Percentiles rank a stretch among this genome's conserved stretches.
These are phyloP conservation scores for Volvox africanus DNA, from an alignment of 139 green algal genomes.

Conservation along the genomic window DNA sequence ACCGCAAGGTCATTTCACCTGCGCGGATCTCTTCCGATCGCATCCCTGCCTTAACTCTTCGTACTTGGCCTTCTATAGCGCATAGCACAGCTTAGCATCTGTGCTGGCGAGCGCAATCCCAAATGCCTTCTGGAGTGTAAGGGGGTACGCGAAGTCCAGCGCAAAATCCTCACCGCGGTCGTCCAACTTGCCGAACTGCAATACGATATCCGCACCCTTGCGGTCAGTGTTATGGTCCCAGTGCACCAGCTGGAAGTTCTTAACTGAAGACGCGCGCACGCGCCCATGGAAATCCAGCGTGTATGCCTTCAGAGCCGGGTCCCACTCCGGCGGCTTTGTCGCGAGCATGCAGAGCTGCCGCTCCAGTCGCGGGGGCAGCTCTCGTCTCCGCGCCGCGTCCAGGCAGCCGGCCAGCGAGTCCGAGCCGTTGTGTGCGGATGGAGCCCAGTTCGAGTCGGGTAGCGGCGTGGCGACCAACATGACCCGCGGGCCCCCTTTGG, in stretches of 20 bases:
- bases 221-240: conserved; percentile 76
- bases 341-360: conserved; percentile 61
- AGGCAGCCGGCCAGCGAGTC: conserved; percentile 56
- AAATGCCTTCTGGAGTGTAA: conserved; percentile 88
- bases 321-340: conserved; percentile 61
- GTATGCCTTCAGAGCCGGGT: conserved; percentile 76
- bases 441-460: conserved; percentile 35
- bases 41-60: background rate
- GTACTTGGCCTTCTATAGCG: conserved; percentile 41
- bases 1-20: no score
- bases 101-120: conserved; percentile 62
- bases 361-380: conserved; percentile 60
- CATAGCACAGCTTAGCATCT: conserved; percentile 72
- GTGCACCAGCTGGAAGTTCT: conserved; percentile 97
- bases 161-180: conserved; percentile 81
- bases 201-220: conserved; percentile 70
- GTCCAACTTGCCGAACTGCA: conserved; percentile 87
- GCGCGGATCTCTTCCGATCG: background rate
- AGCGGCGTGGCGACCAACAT: conserved; percentile 53
- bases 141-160: conserved; percentile 91
- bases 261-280: conserved; percentile 89
- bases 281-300: conserved; percentile 97
- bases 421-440: conserved; percentile 14
- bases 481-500: conserved; percentile 50
- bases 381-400: conserved; percentile 48